phyloP scores from a whole-genome alignment of 78 protist genomes.

The Chrysochromulina tobinii region DNA sequence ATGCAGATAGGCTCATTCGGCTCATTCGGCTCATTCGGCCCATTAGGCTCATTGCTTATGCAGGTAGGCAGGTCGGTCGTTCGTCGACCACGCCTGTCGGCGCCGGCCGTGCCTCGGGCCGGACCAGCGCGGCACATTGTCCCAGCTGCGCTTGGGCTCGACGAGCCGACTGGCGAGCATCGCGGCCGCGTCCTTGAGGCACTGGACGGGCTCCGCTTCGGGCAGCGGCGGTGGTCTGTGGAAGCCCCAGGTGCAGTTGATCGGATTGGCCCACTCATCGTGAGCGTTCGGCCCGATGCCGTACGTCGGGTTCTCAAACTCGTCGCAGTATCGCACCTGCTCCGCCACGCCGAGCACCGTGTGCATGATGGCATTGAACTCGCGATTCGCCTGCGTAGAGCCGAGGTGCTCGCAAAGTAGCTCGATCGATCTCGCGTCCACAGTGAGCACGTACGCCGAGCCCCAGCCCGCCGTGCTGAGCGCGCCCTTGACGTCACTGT shows the following conservation, averaged over 20 bases:
- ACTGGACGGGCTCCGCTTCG: not conserved
- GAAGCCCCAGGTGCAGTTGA: constrained; percentile 22
- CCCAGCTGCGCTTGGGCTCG: not conserved
- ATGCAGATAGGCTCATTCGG: no score
- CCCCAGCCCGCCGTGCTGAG: not conserved
- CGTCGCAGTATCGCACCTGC: constrained; percentile 15
- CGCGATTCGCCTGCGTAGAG: not conserved
- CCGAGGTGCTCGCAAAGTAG: not conserved
- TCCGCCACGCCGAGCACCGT: not conserved
- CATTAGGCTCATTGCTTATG: not conserved
- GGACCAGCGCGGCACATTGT: no score
- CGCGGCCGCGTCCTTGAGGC: not conserved
- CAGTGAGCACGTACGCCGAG: not conserved
- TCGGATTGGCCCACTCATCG: not conserved
- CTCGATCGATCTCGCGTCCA: not conserved
- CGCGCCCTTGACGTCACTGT: not conserved
- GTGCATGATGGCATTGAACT: not conserved
- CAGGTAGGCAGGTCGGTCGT: not conserved
- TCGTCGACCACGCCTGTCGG: not conserved
- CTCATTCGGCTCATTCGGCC: no score
- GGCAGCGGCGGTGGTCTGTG: not conserved
- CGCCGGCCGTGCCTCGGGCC: no score
- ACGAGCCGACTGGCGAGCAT: not conserved
- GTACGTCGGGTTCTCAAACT: not conserved
- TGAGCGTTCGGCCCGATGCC: no score